Percentiles rank a stretch among this genome's conserved stretches.
These are phyloP conservation scores for Xylaria hypoxylon DNA, from an alignment of 2,329 filamentous ascomycete genomes.

Conservation along the genomic window DNA sequence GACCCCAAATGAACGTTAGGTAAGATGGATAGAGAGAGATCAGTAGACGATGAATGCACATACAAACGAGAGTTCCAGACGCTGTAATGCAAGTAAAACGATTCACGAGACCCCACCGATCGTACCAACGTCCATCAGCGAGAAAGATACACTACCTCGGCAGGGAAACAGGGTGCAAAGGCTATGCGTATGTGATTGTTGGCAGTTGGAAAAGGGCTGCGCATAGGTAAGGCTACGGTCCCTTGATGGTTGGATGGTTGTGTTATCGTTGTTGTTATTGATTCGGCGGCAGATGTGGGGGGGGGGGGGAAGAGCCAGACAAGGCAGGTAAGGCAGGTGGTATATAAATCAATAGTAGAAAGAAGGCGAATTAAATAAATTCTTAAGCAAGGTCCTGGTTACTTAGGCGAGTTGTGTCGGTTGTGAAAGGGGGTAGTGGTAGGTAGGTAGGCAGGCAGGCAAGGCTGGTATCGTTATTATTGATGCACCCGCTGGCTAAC, in stretches of 20 bases:
- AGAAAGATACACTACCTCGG: conserved; percentile 5
- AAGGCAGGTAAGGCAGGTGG: conserved; percentile 9
- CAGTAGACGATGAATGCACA: not conserved
- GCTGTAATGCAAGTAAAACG: not conserved
- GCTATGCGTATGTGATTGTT: not conserved
- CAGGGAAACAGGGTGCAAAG: not conserved
- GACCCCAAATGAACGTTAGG: conserved; percentile 11
- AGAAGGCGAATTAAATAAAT: conserved; percentile 12
- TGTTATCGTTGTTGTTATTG: conserved; percentile 9
- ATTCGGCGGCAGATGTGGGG: conserved; percentile 6
- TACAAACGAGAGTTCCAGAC: conserved; percentile 1
- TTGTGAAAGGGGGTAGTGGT: conserved; percentile 21
- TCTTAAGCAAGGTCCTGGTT: conserved; percentile 10
- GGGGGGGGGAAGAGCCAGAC: not conserved
- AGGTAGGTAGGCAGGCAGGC: not conserved
- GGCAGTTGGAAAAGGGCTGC: conserved; percentile 2
- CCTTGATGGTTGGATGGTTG: not conserved
- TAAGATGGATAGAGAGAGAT: conserved; percentile 4
- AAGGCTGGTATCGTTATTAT: conserved; percentile 20
- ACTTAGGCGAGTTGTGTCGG: conserved; percentile 13
- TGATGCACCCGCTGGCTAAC: conserved; percentile 9
- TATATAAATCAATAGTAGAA: conserved; percentile 21
- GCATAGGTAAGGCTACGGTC: conserved; percentile 14
- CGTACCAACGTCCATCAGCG: conserved; percentile 18
- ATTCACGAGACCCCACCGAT: conserved; percentile 11